Conservation (phyloP, 78 protist species). For the Chrysochromulina parva region DNA sequence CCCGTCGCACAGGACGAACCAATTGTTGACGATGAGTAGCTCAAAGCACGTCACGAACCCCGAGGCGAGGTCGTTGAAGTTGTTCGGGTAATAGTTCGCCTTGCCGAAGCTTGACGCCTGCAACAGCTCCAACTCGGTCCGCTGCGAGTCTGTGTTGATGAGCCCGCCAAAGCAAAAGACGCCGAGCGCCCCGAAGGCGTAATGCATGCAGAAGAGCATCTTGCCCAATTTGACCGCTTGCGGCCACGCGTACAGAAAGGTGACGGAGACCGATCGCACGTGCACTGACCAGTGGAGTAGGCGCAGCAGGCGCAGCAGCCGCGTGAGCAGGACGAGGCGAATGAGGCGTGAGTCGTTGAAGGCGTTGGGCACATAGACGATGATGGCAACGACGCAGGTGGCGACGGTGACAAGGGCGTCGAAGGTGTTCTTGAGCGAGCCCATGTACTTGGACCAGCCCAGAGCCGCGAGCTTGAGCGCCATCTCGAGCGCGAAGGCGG, state of each 20-base stretch:
- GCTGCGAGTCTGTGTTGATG: not conserved
- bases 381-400: not conserved
- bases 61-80: constrained; percentile 1
- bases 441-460: not conserved
- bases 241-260: not conserved
- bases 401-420: not conserved
- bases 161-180: constrained; percentile 18
- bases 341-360: not conserved
- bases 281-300: not conserved
- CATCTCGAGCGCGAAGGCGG: not conserved
- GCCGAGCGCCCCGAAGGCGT: constrained; percentile 18
- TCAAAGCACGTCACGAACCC: constrained; percentile 40
- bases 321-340: not conserved
- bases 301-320: not conserved
- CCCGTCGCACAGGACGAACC: constrained; percentile 40
- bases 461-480: not conserved
- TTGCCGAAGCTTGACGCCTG: not conserved
- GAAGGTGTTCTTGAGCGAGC: not conserved
- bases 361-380: not conserved
- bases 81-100: constrained; percentile 8
- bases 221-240: not conserved
- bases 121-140: not conserved
- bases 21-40: constrained; percentile 55
- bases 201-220: not conserved
- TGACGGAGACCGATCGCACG: not conserved